These are phyloP conservation scores for Sordariomycetes sp. DNA, from an alignment of 2,329 filamentous ascomycete genomes.

Conservation along the genomic window DNA sequence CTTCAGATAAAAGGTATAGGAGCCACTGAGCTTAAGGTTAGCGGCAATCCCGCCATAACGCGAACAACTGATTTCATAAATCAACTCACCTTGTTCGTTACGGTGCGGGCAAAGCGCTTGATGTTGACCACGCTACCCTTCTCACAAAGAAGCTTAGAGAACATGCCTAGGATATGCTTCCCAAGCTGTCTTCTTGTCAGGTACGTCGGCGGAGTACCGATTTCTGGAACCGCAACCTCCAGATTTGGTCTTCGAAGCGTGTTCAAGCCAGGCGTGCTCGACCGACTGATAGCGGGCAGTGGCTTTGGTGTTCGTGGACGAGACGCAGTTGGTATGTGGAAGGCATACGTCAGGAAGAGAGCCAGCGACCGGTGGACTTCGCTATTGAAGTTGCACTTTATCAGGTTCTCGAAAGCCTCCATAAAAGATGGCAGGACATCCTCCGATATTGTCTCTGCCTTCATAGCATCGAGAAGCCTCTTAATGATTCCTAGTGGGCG, in stretches of 20 bases:
- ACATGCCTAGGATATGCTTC: conserved; percentile 61
- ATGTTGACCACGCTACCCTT: conserved; percentile 55
- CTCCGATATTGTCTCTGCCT: conserved; percentile 63
- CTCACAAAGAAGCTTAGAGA: conserved; percentile 65
- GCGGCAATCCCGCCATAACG: conserved; percentile 9
- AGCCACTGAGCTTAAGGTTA: conserved; percentile 53
- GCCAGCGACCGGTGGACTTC: conserved; percentile 79
- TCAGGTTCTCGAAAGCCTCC: conserved; percentile 62
- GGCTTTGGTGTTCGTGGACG: conserved; percentile 37
- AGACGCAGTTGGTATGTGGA: conserved; percentile 47
- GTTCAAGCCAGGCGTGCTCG: conserved; percentile 22
- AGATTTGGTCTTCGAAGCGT: conserved; percentile 1
- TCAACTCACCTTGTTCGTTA: conserved; percentile 70
- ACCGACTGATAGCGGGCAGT: conserved; percentile 21
- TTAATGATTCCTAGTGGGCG: conserved; percentile 65
- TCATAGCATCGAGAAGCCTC: conserved; percentile 77
- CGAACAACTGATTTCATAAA: background rate
- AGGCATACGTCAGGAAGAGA: conserved; percentile 83
- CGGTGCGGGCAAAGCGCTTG: conserved; percentile 80
- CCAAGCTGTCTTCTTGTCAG: conserved; percentile 60
- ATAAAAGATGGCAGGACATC: conserved; percentile 67
- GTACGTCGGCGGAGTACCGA: conserved; percentile 16
- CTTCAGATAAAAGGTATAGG: conserved; percentile 77
- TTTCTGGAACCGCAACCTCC: conserved; percentile 12
- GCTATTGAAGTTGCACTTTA: conserved; percentile 68